Conservation (phyloP, 805 yeast genomes). For the Yarrowia osloensis region DNA sequence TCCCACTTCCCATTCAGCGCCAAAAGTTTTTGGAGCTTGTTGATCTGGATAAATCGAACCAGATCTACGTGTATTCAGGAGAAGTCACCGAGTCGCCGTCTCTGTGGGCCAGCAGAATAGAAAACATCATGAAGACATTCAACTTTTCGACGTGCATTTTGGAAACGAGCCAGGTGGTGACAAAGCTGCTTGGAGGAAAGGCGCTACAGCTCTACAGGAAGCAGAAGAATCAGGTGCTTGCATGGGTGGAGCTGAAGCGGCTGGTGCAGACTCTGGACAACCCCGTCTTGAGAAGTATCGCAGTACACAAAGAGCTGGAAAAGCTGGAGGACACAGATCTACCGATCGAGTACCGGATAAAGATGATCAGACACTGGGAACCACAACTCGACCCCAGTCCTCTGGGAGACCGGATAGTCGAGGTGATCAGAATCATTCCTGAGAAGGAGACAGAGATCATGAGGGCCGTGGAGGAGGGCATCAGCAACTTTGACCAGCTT, state of each 20-base stretch:
- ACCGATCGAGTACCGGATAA: conserved; percentile 7
- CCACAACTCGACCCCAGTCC: conserved; percentile 26
- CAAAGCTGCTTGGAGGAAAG: conserved; percentile 1
- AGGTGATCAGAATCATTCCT: conserved; percentile 4
- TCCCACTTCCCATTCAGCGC: conserved; percentile 13
- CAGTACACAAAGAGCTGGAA: conserved; percentile 2
- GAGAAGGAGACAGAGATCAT: conserved; percentile 17
- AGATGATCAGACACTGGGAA: conserved; percentile 16
- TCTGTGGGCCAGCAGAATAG: conserved; percentile 25
- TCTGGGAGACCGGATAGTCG: conserved; percentile 8
- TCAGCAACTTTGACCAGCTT: conserved; percentile 11
- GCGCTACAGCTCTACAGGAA: conserved; percentile 21
- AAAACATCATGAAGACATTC: conserved; percentile 27
- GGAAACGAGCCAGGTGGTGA: conserved; percentile 11
- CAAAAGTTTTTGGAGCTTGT: conserved; percentile 22
- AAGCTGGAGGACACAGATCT: conserved; percentile 15
- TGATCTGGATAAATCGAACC: not conserved
- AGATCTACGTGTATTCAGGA: conserved; percentile 7
- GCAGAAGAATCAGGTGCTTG: conserved; percentile 1
- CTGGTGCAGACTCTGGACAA: conserved; percentile 1
- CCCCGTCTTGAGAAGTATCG: conserved; percentile 13
- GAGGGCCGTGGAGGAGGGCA: not conserved
- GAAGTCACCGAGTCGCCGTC: conserved; percentile 11
- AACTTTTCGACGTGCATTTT: conserved; percentile 27
- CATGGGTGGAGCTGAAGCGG: conserved; percentile 14